Evolutionary conservation across 2,329 filamentous ascomycete genomes (phyloP).

Genomic region (Trichoderma koningiopsis): DNA sequence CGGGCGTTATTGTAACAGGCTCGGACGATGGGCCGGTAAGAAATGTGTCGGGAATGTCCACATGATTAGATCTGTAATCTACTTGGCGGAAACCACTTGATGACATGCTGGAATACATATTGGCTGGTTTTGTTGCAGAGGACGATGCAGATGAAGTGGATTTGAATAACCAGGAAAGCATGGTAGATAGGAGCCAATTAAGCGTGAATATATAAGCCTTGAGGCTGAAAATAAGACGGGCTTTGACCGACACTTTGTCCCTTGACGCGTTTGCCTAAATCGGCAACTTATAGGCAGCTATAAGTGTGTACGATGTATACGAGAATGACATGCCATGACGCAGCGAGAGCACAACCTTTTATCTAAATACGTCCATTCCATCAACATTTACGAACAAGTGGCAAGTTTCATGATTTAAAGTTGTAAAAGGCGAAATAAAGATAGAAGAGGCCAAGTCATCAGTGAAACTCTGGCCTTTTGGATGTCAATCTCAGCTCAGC

Average conservation of each 20-base stretch:
- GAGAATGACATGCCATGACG: not conserved
- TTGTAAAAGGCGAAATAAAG: not conserved
- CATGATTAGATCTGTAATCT: conserved; percentile 23
- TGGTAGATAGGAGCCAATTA: not conserved
- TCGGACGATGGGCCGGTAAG: conserved; percentile 44
- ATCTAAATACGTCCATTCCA: not conserved
- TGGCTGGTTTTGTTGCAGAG: not conserved
- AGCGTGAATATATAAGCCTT: not conserved
- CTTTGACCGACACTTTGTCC: not conserved
- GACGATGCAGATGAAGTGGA: not conserved
- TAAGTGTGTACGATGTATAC: not conserved
- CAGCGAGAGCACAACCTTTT: not conserved
- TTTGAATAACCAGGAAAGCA: not conserved
- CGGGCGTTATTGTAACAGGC: conserved; percentile 45
- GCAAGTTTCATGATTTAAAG: not conserved
- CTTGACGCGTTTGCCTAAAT: conserved; percentile 7
- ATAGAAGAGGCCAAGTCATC: not conserved
- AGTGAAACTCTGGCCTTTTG: not conserved
- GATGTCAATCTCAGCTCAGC: not conserved
- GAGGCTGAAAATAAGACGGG: not conserved
- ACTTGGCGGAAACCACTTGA: not conserved
- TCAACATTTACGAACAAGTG: not conserved
- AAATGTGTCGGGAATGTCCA: conserved; percentile 47
- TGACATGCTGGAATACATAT: not conserved
- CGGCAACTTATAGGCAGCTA: not conserved